phyloP scores from a whole-genome alignment of 163 green algal genomes.

The Chlamydomonas reinhardtii region DNA sequence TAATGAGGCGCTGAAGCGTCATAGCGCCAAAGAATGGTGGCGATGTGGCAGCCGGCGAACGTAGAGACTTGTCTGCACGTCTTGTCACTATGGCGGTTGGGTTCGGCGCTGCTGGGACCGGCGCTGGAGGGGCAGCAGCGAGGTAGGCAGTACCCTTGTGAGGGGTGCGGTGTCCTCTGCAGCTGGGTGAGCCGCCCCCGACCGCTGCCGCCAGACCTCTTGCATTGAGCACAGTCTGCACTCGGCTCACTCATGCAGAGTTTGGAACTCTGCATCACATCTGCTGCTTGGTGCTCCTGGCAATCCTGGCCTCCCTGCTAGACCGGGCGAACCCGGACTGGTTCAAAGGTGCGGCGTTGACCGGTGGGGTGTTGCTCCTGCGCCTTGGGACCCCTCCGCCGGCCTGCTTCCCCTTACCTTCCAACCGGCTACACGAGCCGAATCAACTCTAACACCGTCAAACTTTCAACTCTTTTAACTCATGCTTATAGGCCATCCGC shows the following conservation, averaged over 20 bases:
- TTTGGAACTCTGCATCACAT: neutral
- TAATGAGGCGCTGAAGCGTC: too few species aligned
- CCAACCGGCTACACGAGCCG: too few species aligned
- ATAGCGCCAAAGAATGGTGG: too few species aligned
- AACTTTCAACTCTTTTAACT: too few species aligned
- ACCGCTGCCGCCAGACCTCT: too few species aligned
- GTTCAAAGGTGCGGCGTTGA: constrained; percentile 1
- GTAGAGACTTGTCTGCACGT: constrained; percentile 17
- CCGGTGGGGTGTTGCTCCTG: neutral
- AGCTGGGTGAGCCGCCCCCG: neutral
- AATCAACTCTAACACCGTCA: too few species aligned
- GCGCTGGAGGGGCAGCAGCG: constrained; percentile 9
- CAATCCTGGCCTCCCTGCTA: neutral
- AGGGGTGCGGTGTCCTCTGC: neutral
- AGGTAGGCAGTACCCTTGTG: neutral
- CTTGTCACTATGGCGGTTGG: neutral
- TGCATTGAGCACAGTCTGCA: neutral
- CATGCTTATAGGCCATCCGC: constrained; percentile 16
- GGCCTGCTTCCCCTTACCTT: too few species aligned
- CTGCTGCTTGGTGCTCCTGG: neutral
- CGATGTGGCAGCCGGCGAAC: constrained; percentile 32
- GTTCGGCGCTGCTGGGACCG: constrained; percentile 8
- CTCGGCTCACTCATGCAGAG: neutral
- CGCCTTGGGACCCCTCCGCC: too few species aligned
- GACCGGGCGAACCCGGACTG: neutral